Evolutionary conservation across 176 grass and related monocot genomes (phyloP), one percentile per base, ranked within the genome.

Genomic region (Oryza glaberrima): DNA sequence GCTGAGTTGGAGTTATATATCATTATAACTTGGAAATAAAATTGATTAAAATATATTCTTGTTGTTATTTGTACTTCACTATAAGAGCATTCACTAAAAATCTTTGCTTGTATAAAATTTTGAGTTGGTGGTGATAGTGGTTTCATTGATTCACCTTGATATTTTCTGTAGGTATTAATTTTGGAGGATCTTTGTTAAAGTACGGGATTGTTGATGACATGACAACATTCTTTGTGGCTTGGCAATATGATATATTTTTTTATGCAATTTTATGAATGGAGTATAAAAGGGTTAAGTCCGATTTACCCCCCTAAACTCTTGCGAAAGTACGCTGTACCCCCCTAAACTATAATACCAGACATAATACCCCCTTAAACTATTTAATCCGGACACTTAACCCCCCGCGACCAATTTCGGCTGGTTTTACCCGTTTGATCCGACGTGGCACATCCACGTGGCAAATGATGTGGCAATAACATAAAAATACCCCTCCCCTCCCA

Each of bases 1-100:
- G 66, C 34, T 11, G 67, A 82, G 30, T 36, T 71, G 80, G 41
- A 72, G 14, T 51, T 77, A 32, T 32, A 32, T 32, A 30, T 71
- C 67, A 40, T 4, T 77, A 32, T 17, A 52, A 71, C 65, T 71
- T 65, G 13, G 70, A 76, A 32, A 16, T 6, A 77, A 43, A 11
- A 14, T 70, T 13, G 4, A 58, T 26, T 16, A 20, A 46, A 69
- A 49, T 8, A 41, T 32, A 32, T 32, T 32, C 30, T 32, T 2
- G 30, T 32, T 32, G 30, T 32, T 32, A 32, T 32, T 32, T 32
- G 30, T 32, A 32, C 30, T 3, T 32, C 30, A 32, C 30, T 32
- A 32, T 32, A 41, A 41, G 20, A 22, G n/a, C 8, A 63, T 63
- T 9, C 9, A 23, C 2, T 23, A 8, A 63, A 10, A 19, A 8